A percentile compares a stretch with the other conserved stretches of the same genome.
Evolutionary conservation across 208 protist genomes (phyloP).

Genomic region (Trypanosoma cruzi): DNA sequence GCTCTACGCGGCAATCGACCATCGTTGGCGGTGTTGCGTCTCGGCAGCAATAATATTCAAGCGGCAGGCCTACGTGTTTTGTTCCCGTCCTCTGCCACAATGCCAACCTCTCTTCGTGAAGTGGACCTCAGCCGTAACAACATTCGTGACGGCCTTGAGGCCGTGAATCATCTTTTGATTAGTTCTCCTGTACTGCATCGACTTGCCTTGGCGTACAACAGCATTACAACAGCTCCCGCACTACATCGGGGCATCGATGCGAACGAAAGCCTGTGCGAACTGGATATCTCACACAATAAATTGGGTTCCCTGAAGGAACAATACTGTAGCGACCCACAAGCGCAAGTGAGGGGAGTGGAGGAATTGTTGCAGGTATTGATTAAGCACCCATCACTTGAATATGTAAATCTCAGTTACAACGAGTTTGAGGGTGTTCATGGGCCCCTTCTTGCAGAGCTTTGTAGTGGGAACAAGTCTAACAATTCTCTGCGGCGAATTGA

Average conservation of each 20-base stretch:
- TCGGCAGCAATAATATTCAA: slow-evolving; percentile 76
- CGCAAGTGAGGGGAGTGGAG: slow-evolving; percentile 35
- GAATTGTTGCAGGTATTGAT: slow-evolving; percentile 38
- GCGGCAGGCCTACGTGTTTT: slow-evolving; percentile 44
- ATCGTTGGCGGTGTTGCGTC: slow-evolving; percentile 39
- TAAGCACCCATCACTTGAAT: slow-evolving; percentile 39
- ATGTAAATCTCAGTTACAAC: slow-evolving; percentile 73
- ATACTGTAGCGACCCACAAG: slow-evolving; percentile 28
- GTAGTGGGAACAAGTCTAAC: slow-evolving; percentile 12
- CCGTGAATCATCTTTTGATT: slow-evolving; percentile 44
- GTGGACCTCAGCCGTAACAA: slow-evolving; percentile 74
- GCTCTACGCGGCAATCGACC: slow-evolving; percentile 15
- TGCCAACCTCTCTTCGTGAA: slow-evolving; percentile 40
- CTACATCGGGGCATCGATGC: slow-evolving; percentile 37
- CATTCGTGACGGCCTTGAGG: slow-evolving; percentile 50
- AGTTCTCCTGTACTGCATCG: slow-evolving; percentile 34
- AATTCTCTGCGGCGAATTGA: slow-evolving; percentile 37
- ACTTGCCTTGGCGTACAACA: slow-evolving; percentile 69
- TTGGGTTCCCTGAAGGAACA: slow-evolving; percentile 57
- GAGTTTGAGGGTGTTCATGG: slow-evolving; percentile 62
- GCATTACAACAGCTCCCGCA: slow-evolving; percentile 36
- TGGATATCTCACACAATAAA: slow-evolving; percentile 79
- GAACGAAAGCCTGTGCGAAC: slow-evolving; percentile 32
- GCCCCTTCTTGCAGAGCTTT: slow-evolving; percentile 35
- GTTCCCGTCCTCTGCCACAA: slow-evolving; percentile 34